Conservation (phyloP, 1,284 basidiomycete genomes). For the Jaminaea rosea region DNA sequence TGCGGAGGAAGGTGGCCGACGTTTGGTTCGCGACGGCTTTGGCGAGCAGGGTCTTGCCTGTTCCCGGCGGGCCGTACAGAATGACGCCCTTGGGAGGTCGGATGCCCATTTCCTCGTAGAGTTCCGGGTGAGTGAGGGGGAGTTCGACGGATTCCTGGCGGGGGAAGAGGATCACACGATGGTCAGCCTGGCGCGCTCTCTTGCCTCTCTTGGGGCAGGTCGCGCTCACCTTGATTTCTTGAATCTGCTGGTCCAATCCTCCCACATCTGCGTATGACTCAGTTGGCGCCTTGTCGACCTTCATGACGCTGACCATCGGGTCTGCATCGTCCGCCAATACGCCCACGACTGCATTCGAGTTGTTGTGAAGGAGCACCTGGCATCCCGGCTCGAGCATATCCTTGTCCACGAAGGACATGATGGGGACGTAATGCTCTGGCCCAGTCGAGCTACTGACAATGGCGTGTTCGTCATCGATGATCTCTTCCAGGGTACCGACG, state of each 20-base stretch:
- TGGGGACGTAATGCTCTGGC: conserved; percentile 95
- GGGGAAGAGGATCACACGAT: background rate
- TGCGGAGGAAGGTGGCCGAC: conserved; percentile 92
- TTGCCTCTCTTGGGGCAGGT: background rate
- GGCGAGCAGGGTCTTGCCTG: conserved; percentile 93
- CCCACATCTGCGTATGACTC: conserved; percentile 99
- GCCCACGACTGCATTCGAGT: conserved; percentile 88
- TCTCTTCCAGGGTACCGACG: conserved; percentile 94
- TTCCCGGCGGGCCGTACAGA: conserved; percentile 94
- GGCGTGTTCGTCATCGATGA: conserved; percentile 99
- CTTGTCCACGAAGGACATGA: conserved; percentile 99
- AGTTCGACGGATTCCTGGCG: conserved; percentile 89
- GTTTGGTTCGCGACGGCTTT: conserved; percentile 99
- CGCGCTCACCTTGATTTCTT: conserved; percentile 77
- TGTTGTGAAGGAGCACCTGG: conserved; percentile 89
- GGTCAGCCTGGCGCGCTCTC: background rate
- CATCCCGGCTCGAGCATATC: conserved; percentile 94
- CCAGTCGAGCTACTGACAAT: conserved; percentile 92
- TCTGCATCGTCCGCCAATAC: conserved; percentile 95
- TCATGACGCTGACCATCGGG: conserved; percentile 97
- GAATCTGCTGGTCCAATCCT: conserved; percentile 90
- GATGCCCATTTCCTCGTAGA: conserved; percentile 99
- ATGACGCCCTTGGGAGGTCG: conserved; percentile 98
- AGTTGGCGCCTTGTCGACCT: conserved; percentile 85
- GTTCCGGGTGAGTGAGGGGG: conserved; percentile 91